A percentile compares a stretch with the other conserved stretches of the same genome.
These are phyloP conservation scores for Tricholoma bakamatsutake DNA, from an alignment of 768 basidiomycete species.

Conservation along the genomic window DNA sequence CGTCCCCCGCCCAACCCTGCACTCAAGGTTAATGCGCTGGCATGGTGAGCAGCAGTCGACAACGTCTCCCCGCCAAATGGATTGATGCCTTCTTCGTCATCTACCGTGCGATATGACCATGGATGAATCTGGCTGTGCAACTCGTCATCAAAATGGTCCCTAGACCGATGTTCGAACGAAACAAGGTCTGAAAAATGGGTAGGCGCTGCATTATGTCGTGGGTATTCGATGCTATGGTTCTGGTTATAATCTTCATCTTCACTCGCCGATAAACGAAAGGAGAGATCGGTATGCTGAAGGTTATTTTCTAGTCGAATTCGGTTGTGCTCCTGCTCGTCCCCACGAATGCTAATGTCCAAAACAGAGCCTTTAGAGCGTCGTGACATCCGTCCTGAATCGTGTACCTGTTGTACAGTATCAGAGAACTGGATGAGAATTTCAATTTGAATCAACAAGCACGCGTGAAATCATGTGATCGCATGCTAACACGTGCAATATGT, in stretches of 20 bases:
- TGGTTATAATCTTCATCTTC: constrained; percentile 33
- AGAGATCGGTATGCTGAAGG: constrained; percentile 66
- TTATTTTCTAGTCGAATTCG: constrained; percentile 78
- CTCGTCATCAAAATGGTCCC: constrained; percentile 52
- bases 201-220: constrained; percentile 61
- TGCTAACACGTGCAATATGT: not conserved
- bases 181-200: constrained; percentile 49
- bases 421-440: constrained; percentile 1
- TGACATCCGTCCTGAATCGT: constrained; percentile 24
- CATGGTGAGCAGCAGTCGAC: constrained; percentile 87
- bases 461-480: constrained; percentile 12
- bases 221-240: constrained; percentile 60
- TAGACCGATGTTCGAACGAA: constrained; percentile 55
- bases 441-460: constrained; percentile 13
- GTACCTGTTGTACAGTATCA: constrained; percentile 20
- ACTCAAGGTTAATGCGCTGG: constrained; percentile 78
- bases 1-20: constrained; percentile 70
- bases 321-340: constrained; percentile 70
- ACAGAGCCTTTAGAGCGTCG: constrained; percentile 29
- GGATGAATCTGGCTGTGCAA: constrained; percentile 41
- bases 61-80: constrained; percentile 67
- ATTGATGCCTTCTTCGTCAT: constrained; percentile 61
- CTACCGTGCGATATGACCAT: constrained; percentile 49
- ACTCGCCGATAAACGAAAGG: constrained; percentile 55
- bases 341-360: constrained; percentile 46